These are phyloP conservation scores for Hymenoscyphus infarciens DNA, from an alignment of 2,329 filamentous ascomycete species.

Conservation along the genomic window DNA sequence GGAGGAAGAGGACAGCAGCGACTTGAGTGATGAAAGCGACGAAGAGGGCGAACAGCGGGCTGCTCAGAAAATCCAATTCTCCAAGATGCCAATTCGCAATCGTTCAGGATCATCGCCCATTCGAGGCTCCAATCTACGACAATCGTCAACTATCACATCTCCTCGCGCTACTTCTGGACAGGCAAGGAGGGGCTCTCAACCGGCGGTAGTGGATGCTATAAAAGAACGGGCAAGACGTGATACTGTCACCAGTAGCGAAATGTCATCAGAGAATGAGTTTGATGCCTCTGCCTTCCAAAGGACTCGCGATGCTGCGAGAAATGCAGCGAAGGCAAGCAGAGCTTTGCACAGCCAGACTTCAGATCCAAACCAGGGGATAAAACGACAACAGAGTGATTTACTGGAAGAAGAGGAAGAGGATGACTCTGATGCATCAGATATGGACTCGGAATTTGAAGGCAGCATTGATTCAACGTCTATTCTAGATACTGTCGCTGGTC, in stretches of 20 bases:
- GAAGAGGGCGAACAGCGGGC: constrained; percentile 70
- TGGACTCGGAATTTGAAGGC: constrained; percentile 62
- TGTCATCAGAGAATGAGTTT: constrained; percentile 78
- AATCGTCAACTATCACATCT: constrained; percentile 69
- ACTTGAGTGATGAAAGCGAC: constrained; percentile 80
- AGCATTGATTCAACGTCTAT: constrained; percentile 70
- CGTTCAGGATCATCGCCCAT: constrained; percentile 87
- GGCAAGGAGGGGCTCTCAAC: constrained; percentile 64
- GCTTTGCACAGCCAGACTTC: constrained; percentile 51
- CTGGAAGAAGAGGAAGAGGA: constrained; percentile 51
- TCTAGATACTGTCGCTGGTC: constrained; percentile 60
- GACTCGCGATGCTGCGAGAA: constrained; percentile 57
- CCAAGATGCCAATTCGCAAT: constrained; percentile 86
- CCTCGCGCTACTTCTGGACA: constrained; percentile 48
- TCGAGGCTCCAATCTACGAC: constrained; percentile 60
- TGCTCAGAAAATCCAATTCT: constrained; percentile 89
- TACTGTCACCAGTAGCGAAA: constrained; percentile 77
- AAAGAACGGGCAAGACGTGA: constrained; percentile 68
- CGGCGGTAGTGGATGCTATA: constrained; percentile 60
- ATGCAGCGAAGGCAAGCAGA: constrained; percentile 52
- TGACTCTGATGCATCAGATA: constrained; percentile 59
- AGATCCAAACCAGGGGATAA: constrained; percentile 42
- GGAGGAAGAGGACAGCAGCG: constrained; percentile 77
- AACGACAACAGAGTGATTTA: constrained; percentile 39
- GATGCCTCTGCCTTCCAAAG: constrained; percentile 63